These are phyloP conservation scores for Isabelozyma gotoi DNA, from an alignment of 805 yeast species.

Conservation along the genomic window DNA sequence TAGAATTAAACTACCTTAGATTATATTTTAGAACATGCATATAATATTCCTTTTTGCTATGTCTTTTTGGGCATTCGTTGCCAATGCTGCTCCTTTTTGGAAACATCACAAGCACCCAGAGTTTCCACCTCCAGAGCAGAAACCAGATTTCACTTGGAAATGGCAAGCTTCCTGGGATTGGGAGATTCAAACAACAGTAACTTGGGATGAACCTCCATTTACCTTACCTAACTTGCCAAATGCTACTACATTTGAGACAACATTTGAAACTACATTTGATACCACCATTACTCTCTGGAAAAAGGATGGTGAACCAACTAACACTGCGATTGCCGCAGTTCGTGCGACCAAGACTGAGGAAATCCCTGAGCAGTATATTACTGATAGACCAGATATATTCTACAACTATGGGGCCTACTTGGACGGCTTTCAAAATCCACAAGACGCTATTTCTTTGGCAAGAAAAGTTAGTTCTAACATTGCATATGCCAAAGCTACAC, in stretches of 20 bases:
- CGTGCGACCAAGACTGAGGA: neutral
- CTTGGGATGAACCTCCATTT: too few relatives aligned
- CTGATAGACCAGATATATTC: neutral
- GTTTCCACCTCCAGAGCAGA: neutral
- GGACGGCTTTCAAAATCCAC: neutral
- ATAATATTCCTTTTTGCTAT: neutral
- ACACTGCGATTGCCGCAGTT: neutral
- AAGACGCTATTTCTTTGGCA: constrained; percentile 1
- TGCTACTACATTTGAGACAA: too few relatives aligned
- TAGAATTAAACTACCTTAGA: too few relatives aligned
- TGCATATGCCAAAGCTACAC: neutral
- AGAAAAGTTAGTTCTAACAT: neutral
- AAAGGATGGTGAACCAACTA: constrained; percentile 1
- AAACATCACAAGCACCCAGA: neutral
- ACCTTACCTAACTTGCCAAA: too few relatives aligned
- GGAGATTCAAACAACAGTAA: too few relatives aligned
- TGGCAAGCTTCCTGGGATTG: neutral
- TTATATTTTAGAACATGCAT: neutral
- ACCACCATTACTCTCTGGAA: constrained; percentile 1
- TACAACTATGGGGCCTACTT: constrained; percentile 1
- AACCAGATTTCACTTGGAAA: neutral
- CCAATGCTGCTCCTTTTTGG: neutral
- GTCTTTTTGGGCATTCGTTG: neutral
- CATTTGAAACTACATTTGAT: neutral
- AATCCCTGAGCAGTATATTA: neutral